Evolutionary conservation across 1,139 yeast species (phyloP), one percentile per base, ranked within the genome.

Genomic region (Taiozyma sp.): DNA sequence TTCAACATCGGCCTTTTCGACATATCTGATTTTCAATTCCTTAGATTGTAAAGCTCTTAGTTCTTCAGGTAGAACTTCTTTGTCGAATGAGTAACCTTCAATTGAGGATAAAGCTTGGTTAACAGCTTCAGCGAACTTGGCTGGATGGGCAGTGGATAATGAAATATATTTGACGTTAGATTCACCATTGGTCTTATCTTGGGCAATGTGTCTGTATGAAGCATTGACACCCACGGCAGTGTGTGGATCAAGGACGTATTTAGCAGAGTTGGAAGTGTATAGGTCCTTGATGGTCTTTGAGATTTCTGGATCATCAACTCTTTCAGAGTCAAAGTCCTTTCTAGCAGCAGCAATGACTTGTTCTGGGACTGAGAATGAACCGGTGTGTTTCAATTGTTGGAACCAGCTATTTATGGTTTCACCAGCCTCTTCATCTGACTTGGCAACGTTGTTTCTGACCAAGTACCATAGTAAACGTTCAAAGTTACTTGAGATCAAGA

Each of bases 121-220:
- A 21, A 93, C 99, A 49, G 96, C 99, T 56, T 90, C 97, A 29
- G 97, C 88, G 66, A 93, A 93, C 71, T 93, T 93, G 54, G 99
- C 99, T 43, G 99, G 99, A 67, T 93, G 99, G 8, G 99, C 99
- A 44, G 99, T 93, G 3, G 98, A 87, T 54, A 93, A 80, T 6
- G 97, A 88, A 47, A 93, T 77, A 67, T 88, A 88, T 50, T 72
- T 67, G 44, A 75, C 67, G 30, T 72, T 65, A 21, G 68, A 59
- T n/a, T 61, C 69, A 42, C 74, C 73, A 8, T 66, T 60, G 47
- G 58, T 51, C 50, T 57, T 53, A 58, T 81, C 86, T 49, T 72
- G 68, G 11, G 71, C 74, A 52, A 84, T 79, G 62, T 80, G 75
- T 59, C 83, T 76, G 61, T 85, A 77, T 39, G 95, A 75, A 29